Conservation (phyloP, 2,329 filamentous ascomycete species). For the Arachnomyces sp. region DNA sequence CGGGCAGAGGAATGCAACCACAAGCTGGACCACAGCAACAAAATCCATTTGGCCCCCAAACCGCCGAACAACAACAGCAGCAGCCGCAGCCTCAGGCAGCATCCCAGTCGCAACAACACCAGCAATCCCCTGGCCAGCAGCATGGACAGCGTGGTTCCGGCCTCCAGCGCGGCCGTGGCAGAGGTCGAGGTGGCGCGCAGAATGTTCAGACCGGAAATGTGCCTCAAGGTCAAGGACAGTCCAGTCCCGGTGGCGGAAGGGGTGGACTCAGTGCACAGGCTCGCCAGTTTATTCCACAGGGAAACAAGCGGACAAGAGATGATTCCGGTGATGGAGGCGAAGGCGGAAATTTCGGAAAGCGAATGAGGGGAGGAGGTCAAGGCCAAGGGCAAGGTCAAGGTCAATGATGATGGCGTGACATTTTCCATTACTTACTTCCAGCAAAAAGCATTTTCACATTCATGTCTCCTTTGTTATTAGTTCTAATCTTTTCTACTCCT, state of each 20-base stretch:
- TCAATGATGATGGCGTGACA: slow-evolving; percentile 3
- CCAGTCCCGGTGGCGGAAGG: slow-evolving; percentile 25
- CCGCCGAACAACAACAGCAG: slow-evolving; percentile 17
- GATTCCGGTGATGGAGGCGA: slow-evolving; percentile 36
- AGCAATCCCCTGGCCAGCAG: slow-evolving; percentile 11
- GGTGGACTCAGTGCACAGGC: slow-evolving; percentile 43
- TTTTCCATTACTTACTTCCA: slow-evolving; percentile 7
- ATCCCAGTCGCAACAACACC: slow-evolving; percentile 22
- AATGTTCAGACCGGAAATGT: slow-evolving; percentile 34
- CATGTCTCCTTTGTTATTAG: too few species aligned
- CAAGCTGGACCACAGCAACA: slow-evolving; percentile 25
- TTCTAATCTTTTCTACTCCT: too few species aligned
- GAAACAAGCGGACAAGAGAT: slow-evolving; percentile 50
- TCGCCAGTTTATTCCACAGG: slow-evolving; percentile 50
- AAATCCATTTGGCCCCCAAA: slow-evolving; percentile 20
- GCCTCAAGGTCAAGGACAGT: slow-evolving; percentile 21
- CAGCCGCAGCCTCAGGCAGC: slow-evolving; percentile 21
- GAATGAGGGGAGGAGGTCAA: slow-evolving; percentile 37
- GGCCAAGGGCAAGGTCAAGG: neutral
- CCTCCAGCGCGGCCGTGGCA: slow-evolving; percentile 36
- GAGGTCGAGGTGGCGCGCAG: slow-evolving; percentile 35
- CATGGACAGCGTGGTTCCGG: slow-evolving; percentile 27
- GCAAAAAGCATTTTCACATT: too few species aligned
- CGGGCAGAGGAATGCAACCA: slow-evolving; percentile 14
- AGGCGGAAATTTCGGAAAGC: slow-evolving; percentile 37